Conservation (phyloP, 371 early-diverging fungal genomes). For the Globomyces sp. region DNA sequence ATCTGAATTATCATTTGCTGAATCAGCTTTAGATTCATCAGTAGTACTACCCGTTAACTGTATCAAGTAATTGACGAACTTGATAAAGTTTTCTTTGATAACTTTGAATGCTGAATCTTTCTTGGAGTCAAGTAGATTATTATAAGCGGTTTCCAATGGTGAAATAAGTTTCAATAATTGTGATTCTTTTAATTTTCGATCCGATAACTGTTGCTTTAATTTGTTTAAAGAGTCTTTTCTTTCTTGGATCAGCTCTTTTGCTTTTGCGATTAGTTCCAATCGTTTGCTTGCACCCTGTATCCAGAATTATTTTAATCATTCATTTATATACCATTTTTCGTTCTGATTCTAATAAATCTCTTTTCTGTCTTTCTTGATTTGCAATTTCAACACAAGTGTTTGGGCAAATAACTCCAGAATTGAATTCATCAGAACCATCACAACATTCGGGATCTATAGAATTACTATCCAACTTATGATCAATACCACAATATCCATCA, state of each 20-base stretch:
- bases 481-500: slow-evolving; percentile 86
- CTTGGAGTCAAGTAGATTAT: background rate
- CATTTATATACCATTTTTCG: background rate
- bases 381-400: slow-evolving; percentile 56
- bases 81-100: background rate
- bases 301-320: background rate
- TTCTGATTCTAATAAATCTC: background rate
- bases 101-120: background rate
- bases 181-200: background rate
- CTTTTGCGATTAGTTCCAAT: background rate
- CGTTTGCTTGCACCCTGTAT: background rate
- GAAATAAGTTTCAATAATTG: background rate
- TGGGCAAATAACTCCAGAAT: slow-evolving; percentile 59
- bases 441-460: slow-evolving; percentile 82
- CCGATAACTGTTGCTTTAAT: background rate
- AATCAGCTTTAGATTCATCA: too few relatives aligned
- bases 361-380: background rate
- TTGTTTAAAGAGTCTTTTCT: background rate
- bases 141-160: background rate
- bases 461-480: background rate
- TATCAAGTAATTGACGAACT: background rate
- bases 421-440: slow-evolving; percentile 88
- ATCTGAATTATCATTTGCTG: too few relatives aligned
- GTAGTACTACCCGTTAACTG: too few relatives aligned
- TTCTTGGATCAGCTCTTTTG: background rate